phyloP scores from a whole-genome alignment of 768 basidiomycete genomes.

The Chalciporus pseudorubinellus region DNA sequence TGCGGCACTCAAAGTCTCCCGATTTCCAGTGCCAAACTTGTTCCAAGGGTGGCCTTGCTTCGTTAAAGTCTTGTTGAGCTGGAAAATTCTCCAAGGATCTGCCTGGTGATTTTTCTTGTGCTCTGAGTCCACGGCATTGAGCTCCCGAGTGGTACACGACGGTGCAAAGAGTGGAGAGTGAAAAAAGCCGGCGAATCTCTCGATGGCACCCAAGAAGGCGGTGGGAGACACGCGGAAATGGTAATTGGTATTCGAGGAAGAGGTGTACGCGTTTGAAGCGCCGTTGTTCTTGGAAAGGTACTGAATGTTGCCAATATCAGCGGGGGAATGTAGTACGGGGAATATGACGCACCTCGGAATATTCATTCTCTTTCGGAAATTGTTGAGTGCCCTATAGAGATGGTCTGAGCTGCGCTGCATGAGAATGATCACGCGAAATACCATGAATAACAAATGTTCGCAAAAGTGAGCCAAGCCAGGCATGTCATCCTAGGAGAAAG shows the following conservation, averaged over 20 bases:
- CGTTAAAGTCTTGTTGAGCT: conserved; percentile 85
- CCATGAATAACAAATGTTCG: conserved; percentile 96
- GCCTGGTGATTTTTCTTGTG: conserved; percentile 94
- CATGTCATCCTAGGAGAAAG: conserved; percentile 64
- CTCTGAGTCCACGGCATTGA: conserved; percentile 96
- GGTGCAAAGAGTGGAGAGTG: conserved; percentile 87
- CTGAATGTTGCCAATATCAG: conserved; percentile 33
- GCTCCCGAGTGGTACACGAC: conserved; percentile 83
- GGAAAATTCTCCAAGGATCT: conserved; percentile 93
- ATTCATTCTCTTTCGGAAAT: conserved; percentile 92
- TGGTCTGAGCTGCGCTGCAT: background rate
- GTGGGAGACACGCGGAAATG: conserved; percentile 69
- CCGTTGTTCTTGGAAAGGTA: conserved; percentile 83
- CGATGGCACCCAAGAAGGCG: conserved; percentile 65
- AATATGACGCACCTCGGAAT: conserved; percentile 61
- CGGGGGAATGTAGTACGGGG: background rate
- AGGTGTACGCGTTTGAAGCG: conserved; percentile 89
- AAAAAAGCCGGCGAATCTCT: conserved; percentile 85
- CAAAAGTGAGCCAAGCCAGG: conserved; percentile 94
- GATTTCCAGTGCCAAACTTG: conserved; percentile 90
- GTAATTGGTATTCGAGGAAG: conserved; percentile 89
- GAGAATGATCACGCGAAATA: conserved; percentile 34
- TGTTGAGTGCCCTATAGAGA: conserved; percentile 72
- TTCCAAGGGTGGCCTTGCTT: conserved; percentile 79
- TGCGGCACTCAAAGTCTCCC: conserved; percentile 63